Evolutionary conservation across 2,329 filamentous ascomycete species (phyloP), one percentile per base, ranked within the genome.

Genomic region (Pseudogymnoascus sp.): DNA sequence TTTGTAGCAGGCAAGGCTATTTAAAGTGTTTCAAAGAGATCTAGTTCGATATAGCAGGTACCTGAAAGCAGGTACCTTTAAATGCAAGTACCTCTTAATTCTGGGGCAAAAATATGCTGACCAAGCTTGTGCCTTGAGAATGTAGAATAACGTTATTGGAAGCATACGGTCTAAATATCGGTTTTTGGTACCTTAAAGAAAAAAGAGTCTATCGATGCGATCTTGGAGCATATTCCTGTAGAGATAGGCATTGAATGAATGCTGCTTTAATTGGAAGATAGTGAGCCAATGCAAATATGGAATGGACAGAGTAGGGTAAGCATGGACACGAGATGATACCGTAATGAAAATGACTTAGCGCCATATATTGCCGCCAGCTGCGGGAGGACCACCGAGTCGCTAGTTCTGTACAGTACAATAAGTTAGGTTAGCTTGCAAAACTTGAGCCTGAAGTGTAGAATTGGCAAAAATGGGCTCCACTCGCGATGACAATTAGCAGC

Each of bases 401-500:
- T 34, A 12, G 13, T 34, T 34, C 33, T 34, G 3, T 34, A 34
- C 33, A 34, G 12, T 34, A 34, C n/a, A n/a, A n/a, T n/a, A n/a
- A 34, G 12, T 34, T 13, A 34, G 33, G 33, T 34, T 34, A 34
- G 7, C 33, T 34, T 34, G 33, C 33, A 34, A 19, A 21, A 15
- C 5, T 21, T 26, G 34, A 33, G 12, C 30, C 6, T 26, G 30
- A 33, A 21, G 26, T 8, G 23, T 15, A 45, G 37, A 59, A 59
- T 41, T 5, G 13, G 19, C 37, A 59, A 59, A 18, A 59, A 59
- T 59, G 10, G 35, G 57, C 57, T 59, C 33, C 57, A 35, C 19
- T 45, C 33, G 15, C 57, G 33, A 45, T 59, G 7, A 41, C 34
- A 45, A 4, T 57, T 45, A 45, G 37, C 38, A 33, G 21, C 38